phyloP scores from a whole-genome alignment of 805 yeast genomes.

The Yamadazyma insecticola region DNA sequence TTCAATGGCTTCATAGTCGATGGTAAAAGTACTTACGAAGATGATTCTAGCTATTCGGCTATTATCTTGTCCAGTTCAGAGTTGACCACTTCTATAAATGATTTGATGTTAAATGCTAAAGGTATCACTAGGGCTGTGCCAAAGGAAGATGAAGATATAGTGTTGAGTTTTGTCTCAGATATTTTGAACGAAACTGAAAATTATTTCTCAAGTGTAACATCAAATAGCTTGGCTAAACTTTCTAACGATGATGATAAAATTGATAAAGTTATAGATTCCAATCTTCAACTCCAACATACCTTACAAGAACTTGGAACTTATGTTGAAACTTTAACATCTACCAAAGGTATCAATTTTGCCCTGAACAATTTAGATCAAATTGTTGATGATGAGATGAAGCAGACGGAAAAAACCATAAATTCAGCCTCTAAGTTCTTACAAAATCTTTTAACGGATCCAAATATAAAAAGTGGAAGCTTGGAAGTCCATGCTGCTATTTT shows the following conservation, averaged over 20 bases:
- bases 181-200: slow-evolving; percentile 58
- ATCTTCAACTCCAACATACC: slow-evolving; percentile 66
- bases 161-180: slow-evolving; percentile 46
- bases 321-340: slow-evolving; percentile 49
- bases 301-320: slow-evolving; percentile 55
- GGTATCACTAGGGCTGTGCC: slow-evolving; percentile 59
- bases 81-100: slow-evolving; percentile 58
- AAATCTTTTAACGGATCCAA: slow-evolving; percentile 49
- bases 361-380: slow-evolving; percentile 59
- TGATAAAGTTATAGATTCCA: slow-evolving; percentile 72
- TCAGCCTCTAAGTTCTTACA: slow-evolving; percentile 60
- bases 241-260: slow-evolving; percentile 60
- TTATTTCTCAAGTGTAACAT: slow-evolving; percentile 56
- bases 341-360: slow-evolving; percentile 21
- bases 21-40: slow-evolving; percentile 47
- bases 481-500: slow-evolving; percentile 75
- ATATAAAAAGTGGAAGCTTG: slow-evolving; percentile 50
- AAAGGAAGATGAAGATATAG: slow-evolving; percentile 49
- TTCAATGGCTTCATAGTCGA: slow-evolving; percentile 75
- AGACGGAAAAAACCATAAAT: slow-evolving; percentile 67
- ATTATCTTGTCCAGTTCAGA: slow-evolving; percentile 60
- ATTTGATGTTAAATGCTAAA: slow-evolving; percentile 61
- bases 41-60: slow-evolving; percentile 53
- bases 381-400: slow-evolving; percentile 68
- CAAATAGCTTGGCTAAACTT: slow-evolving; percentile 46